Evolutionary conservation across 441 rosid genomes (phyloP), one percentile per base, ranked within the genome.

Genomic region (Cnidoscolus chayamansa): DNA sequence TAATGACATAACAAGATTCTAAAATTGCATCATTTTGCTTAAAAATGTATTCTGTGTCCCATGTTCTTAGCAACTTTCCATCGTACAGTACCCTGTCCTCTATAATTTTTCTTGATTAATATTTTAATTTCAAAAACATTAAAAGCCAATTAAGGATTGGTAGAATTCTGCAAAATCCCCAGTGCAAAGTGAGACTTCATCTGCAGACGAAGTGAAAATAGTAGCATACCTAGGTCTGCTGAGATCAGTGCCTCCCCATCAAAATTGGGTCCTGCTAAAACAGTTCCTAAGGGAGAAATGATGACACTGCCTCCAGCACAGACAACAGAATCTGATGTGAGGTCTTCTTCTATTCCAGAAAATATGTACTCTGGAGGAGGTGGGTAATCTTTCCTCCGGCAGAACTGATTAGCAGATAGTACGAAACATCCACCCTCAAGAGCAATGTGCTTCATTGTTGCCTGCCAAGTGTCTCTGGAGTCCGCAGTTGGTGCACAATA

Each of bases 401-500:
- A 90, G 74, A 92, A 92, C 11, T 94, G 98, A 79, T 92, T 90
- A 57, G 94, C 94, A 16, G 97, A 85, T 58, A 92, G 76, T 55
- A 94, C 97, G 73, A 92, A 92, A 70, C 98, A 94, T 77, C 97
- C 97, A 55, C 98, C 98, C 70, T 94, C 98, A 62, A 90, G 90
- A 80, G 97, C 97, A 15, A 94, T 90, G 70, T 92, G 97, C 63
- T 88, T 94, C 91, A 94, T 85, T 3, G 96, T 85, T 31, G 98
- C 89, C 81, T 81, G 92, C 97, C 98, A 94, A 67, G 82, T 79
- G 2, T 83, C 86, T 82, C 96, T 81, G 40, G 93, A 60, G 81
- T 94, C 98, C 74, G 98, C 98, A n/a, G 98, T 92, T 0, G 98
- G 98, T 15, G 97, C 96, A 81, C 98, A 92, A 77, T 92, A 94